phyloP scores from a whole-genome alignment of 768 basidiomycete genomes.

The Nidularia pulvinata region DNA sequence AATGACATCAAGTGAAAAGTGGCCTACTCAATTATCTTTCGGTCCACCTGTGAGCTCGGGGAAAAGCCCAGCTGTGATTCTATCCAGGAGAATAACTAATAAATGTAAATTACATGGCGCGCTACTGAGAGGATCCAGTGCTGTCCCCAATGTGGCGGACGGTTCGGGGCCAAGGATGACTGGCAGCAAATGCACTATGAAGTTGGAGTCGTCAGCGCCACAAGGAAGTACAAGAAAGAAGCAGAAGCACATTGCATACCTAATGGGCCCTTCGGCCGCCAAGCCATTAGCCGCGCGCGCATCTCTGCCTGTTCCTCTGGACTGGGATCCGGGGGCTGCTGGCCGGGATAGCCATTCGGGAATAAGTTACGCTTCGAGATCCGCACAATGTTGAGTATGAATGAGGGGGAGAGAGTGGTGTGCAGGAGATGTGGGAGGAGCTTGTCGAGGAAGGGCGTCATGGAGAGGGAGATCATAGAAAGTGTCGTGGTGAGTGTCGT shows the following conservation, averaged over 20 bases:
- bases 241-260: slow-evolving; percentile 22
- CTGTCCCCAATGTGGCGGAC: slow-evolving; percentile 42
- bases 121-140: slow-evolving; percentile 62
- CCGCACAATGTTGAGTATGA: slow-evolving; percentile 53
- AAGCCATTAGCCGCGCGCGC: slow-evolving; percentile 37
- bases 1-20: no score
- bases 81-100: slow-evolving; percentile 71
- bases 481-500: slow-evolving; percentile 42
- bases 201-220: background rate
- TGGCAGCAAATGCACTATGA: slow-evolving; percentile 40
- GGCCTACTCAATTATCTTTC: no score
- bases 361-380: slow-evolving; percentile 74
- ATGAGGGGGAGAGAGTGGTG: slow-evolving; percentile 45
- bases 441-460: slow-evolving; percentile 63
- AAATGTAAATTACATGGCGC: slow-evolving; percentile 80
- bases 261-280: slow-evolving; percentile 29
- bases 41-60: slow-evolving; percentile 80
- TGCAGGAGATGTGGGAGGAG: slow-evolving; percentile 71
- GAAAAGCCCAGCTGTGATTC: slow-evolving; percentile 65
- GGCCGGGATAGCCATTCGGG: slow-evolving; percentile 87
- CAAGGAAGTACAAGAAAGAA: background rate
- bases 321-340: slow-evolving; percentile 71
- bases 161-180: slow-evolving; percentile 57
- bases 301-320: slow-evolving; percentile 71
- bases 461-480: slow-evolving; percentile 42